These are phyloP conservation scores for Penicillium sclerotigenum DNA, from an alignment of 2,329 filamentous ascomycete species.

Conservation along the genomic window DNA sequence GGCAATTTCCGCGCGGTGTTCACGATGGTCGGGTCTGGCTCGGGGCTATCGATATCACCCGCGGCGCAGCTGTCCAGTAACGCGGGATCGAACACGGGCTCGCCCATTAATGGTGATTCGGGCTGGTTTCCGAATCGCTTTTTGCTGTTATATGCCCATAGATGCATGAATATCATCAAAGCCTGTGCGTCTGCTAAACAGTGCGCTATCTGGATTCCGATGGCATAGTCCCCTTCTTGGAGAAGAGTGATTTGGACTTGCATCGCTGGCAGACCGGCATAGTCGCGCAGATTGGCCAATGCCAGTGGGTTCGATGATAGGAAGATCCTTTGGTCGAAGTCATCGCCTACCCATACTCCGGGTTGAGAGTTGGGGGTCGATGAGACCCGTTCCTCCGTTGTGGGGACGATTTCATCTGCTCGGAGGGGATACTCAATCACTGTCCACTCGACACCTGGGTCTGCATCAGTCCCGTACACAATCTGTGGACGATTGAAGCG, in stretches of 20 bases:
- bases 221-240: conserved; percentile 41
- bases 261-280: neutral
- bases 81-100: neutral
- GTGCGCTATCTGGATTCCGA: conserved; percentile 47
- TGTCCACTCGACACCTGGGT: conserved; percentile 10
- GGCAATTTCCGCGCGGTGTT: neutral
- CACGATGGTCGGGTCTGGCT: neutral
- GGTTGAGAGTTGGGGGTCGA: neutral
- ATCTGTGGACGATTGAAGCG: conserved; percentile 12
- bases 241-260: conserved; percentile 44
- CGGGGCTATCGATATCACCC: conserved; percentile 1
- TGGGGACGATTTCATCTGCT: conserved; percentile 1
- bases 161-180: conserved; percentile 44
- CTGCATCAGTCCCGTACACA: neutral
- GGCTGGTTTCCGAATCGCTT: conserved; percentile 30
- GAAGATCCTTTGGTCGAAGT: neutral
- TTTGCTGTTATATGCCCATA: conserved; percentile 41
- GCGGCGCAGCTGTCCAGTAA: neutral
- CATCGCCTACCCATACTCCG: neutral
- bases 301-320: neutral
- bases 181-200: conserved; percentile 46
- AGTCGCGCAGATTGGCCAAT: conserved; percentile 1
- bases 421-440: neutral
- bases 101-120: neutral
- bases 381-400: conserved; percentile 2